Evolutionary conservation across 108 stramenopile species (phyloP), one percentile per base, ranked within the genome.

Genomic region (Seminavis robusta): DNA sequence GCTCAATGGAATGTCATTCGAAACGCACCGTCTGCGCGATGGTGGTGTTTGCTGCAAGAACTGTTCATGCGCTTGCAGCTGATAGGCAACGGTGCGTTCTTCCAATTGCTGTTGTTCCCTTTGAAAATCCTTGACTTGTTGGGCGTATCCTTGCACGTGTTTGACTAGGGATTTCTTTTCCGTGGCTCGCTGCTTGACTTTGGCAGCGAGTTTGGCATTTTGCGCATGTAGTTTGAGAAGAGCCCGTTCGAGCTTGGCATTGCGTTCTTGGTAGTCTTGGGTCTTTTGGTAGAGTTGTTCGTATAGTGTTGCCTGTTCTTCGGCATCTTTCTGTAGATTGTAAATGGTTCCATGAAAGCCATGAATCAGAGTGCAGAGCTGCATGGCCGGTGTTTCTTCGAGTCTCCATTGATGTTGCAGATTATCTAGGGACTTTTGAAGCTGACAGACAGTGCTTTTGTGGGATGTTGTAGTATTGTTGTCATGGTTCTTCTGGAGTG

Each of bases 181-280:
- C 9, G 17, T 21, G 6, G 41, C 17, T 9, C 21, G 17, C 9
- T 21, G 3, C 41, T 42, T 21, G 20, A 42, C 4, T 42, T 42
- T 42, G 6, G 21, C 4, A 9, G 41, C 41, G 28, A 77, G 60
- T 32, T 67, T 70, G 15, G 47, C 41, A 29, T 70, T 77, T 37
- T 38, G 51, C 6, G 25, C 26, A 28, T 66, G 54, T n/a, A 77
- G 31, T 34, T 66, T 66, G 16, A 48, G n/a, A 4, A 64, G 47
- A 16, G 53, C 69, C 31, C 21, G 23, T 45, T 77, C 64, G 2
- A 70, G 38, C 31, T 63, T 29, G 0, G 30, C 32, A 25, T 52
- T 63, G 20, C 59, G 64, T 17, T 54, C 10, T 21, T 42, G 41
- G 4, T 21, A 42, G 4, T 17, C 17, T 21, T 42, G 17, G 3